phyloP scores from a whole-genome alignment of 2,329 filamentous ascomycete species.

The Paecilomyces variotii region DNA sequence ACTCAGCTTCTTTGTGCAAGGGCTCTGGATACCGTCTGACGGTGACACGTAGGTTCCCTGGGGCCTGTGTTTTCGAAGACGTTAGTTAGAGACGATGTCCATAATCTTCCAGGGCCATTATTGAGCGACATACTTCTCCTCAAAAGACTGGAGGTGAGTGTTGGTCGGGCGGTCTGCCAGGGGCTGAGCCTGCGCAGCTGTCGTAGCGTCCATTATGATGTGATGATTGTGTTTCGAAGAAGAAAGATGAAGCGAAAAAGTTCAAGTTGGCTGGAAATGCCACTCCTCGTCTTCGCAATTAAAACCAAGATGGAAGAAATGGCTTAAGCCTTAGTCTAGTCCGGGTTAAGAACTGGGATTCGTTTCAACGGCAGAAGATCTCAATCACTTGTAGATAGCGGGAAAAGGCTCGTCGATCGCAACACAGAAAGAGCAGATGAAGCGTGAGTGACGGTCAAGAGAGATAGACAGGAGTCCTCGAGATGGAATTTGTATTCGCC shows the following conservation, averaged over 20 bases:
- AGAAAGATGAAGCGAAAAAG: neutral
- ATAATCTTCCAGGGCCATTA: neutral
- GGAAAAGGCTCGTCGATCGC: too few relatives aligned
- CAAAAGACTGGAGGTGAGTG: conserved; percentile 25
- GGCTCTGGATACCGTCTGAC: conserved; percentile 43
- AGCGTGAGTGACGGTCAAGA: neutral
- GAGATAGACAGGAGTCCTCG: conserved; percentile 1
- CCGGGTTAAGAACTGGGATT: neutral
- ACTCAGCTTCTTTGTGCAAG: conserved; percentile 43
- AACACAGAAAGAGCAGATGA: neutral
- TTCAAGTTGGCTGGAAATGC: neutral
- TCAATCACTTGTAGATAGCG: too few relatives aligned
- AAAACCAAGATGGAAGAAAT: neutral
- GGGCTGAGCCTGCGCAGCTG: conserved; percentile 18
- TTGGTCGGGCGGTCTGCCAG: conserved; percentile 35
- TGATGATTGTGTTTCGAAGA: conserved; percentile 1
- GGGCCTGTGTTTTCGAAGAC: conserved; percentile 15
- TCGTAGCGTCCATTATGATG: conserved; percentile 24
- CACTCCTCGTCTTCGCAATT: neutral
- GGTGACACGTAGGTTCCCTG: conserved; percentile 39
- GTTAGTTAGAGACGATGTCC: neutral
- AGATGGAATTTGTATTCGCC: neutral
- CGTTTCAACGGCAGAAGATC: neutral
- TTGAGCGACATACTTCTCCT: conserved; percentile 9
- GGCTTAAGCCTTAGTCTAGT: neutral